These are phyloP conservation scores for Aechmea fasciata DNA, from an alignment of 176 grass and related monocot species.

Conservation along the genomic window DNA sequence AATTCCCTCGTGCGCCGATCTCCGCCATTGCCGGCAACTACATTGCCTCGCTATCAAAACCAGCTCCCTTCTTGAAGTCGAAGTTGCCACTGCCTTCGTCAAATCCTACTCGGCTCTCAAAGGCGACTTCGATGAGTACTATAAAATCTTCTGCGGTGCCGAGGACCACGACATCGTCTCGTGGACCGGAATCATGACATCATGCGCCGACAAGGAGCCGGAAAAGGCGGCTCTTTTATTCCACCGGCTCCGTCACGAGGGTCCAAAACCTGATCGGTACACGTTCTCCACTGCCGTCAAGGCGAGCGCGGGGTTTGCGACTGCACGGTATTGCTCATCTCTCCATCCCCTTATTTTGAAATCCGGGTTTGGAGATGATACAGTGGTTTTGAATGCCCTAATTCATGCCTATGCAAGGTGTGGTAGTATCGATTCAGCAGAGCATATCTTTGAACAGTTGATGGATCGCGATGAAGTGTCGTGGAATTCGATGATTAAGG, in stretches of 20 bases:
- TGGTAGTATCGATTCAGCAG: slow-evolving; percentile 6
- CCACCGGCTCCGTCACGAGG: neutral
- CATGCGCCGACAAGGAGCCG: slow-evolving; percentile 7
- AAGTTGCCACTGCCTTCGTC: slow-evolving; percentile 13
- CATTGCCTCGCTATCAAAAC: slow-evolving; percentile 12
- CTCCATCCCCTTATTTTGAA: slow-evolving; percentile 8
- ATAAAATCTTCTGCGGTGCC: neutral
- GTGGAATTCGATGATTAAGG: slow-evolving; percentile 21
- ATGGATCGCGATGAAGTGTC: slow-evolving; percentile 11
- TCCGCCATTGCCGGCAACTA: slow-evolving; percentile 10
- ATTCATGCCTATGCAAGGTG: slow-evolving; percentile 17
- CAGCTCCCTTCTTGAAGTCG: neutral
- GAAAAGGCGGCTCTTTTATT: slow-evolving; percentile 7
- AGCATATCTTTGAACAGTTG: slow-evolving; percentile 8
- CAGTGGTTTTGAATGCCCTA: slow-evolving; percentile 11
- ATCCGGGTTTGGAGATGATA: slow-evolving; percentile 9
- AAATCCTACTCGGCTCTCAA: slow-evolving; percentile 7
- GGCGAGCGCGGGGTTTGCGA: slow-evolving; percentile 1
- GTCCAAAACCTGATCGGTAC: slow-evolving; percentile 8
- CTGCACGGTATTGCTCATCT: slow-evolving; percentile 11
- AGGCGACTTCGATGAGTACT: neutral
- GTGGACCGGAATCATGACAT: slow-evolving; percentile 17
- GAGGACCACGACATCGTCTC: slow-evolving; percentile 12
- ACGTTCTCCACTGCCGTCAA: slow-evolving; percentile 5
- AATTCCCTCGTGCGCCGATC: neutral